Percentiles rank a stretch among this genome's conserved stretches.
Evolutionary conservation across 257 asterid genomes (phyloP).

Genomic region (Vinca minor): DNA sequence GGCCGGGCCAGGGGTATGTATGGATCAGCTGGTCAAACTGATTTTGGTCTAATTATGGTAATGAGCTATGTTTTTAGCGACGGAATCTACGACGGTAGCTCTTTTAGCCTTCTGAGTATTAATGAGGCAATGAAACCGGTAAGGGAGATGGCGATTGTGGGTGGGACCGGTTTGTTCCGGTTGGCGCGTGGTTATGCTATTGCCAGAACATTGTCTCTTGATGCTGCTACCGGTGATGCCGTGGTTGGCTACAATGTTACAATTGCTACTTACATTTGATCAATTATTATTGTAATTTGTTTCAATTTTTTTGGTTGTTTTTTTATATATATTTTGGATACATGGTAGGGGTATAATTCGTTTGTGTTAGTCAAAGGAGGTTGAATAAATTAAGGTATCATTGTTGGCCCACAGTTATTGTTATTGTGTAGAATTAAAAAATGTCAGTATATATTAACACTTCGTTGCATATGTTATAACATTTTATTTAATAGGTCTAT

Average conservation of each 20-base stretch:
- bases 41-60: conserved; percentile 53
- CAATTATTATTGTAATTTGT: no score
- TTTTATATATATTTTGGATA: no score
- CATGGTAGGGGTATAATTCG: no score
- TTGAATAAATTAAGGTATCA: no score
- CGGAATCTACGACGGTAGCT: conserved; percentile 61
- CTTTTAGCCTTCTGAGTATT: conserved; percentile 57
- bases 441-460: no score
- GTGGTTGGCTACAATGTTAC: conserved; percentile 58
- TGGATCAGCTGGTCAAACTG: conserved; percentile 56
- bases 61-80: conserved; percentile 48
- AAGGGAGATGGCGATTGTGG: conserved; percentile 77
- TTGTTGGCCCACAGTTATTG: no score
- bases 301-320: neutral
- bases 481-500: no score
- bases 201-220: conserved; percentile 37
- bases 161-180: conserved; percentile 79
- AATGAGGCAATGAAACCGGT: conserved; percentile 31
- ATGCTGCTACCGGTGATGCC: conserved; percentile 46
- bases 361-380: no score
- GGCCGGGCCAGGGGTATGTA: conserved; percentile 84
- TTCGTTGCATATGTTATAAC: no score
- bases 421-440: no score
- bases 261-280: neutral
- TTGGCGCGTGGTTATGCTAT: conserved; percentile 68